phyloP scores from a whole-genome alignment of 139 green algal genomes.

The Bryopsis sp. region DNA sequence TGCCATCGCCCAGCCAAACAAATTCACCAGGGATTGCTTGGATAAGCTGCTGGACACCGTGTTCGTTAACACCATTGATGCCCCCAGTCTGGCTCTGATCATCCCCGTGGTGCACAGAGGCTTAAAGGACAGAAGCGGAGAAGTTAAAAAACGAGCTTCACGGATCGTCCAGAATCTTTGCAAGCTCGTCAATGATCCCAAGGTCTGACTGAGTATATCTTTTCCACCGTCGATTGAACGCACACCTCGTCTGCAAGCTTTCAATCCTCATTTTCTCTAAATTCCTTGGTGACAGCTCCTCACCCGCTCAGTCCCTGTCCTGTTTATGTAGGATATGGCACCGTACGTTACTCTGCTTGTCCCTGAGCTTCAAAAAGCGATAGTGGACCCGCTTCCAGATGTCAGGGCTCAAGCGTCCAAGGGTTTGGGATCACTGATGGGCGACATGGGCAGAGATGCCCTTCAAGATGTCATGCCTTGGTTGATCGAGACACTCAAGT shows the following conservation, averaged over 20 bases:
- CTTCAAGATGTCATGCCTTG: constrained; percentile 74
- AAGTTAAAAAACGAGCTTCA: constrained; percentile 87
- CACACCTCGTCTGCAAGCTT: too few species aligned
- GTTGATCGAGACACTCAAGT: constrained; percentile 71
- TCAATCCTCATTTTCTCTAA: too few species aligned
- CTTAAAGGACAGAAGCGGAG: constrained; percentile 76
- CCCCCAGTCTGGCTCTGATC: constrained; percentile 85
- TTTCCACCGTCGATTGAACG: too few species aligned
- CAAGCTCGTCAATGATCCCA: constrained; percentile 80
- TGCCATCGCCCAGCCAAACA: constrained; percentile 77
- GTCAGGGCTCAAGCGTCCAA: constrained; percentile 25
- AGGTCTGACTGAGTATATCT: too few species aligned
- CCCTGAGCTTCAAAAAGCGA: constrained; percentile 80
- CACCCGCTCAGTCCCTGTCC: not conserved
- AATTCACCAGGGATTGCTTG: constrained; percentile 50
- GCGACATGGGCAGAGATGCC: constrained; percentile 61
- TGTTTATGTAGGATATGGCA: constrained; percentile 67
- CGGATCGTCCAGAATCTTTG: constrained; percentile 93
- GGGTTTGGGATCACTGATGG: constrained; percentile 21
- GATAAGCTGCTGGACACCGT: constrained; percentile 77
- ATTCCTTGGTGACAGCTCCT: too few species aligned
- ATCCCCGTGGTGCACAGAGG: constrained; percentile 85
- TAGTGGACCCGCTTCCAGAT: constrained; percentile 92
- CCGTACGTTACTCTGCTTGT: constrained; percentile 86
- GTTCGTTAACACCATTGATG: constrained; percentile 94